Conservation (phyloP, 2,329 filamentous ascomycete species). For the Colletotrichum incanum region DNA sequence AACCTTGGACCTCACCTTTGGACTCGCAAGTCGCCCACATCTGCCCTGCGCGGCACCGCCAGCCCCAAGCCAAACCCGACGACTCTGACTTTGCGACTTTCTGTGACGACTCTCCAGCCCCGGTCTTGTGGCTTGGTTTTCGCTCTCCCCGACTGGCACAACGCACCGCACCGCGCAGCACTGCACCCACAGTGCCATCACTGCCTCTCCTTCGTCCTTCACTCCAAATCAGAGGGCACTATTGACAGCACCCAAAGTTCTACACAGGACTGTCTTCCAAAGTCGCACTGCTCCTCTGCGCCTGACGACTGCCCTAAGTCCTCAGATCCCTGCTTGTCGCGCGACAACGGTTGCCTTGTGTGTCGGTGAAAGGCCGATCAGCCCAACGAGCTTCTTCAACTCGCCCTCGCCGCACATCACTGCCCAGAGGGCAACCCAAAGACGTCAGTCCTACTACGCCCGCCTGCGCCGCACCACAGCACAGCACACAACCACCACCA, state of each 20-base stretch:
- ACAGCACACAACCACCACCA: conserved; percentile 7
- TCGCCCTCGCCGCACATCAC: conserved; percentile 27
- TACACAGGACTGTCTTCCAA: conserved; percentile 1
- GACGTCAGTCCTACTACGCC: conserved; percentile 36
- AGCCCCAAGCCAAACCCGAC: conserved; percentile 31
- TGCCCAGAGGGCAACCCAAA: conserved; percentile 29
- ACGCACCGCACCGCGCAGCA: conserved; percentile 16
- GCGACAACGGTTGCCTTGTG: conserved; percentile 26
- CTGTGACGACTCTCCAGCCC: conserved; percentile 40
- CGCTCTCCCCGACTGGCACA: conserved; percentile 34
- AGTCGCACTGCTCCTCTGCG: conserved; percentile 6
- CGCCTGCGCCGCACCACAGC: conserved; percentile 33
- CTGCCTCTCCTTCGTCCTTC: conserved; percentile 16
- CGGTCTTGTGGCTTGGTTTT: conserved; percentile 41
- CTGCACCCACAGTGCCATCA: conserved; percentile 12
- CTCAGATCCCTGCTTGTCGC: conserved; percentile 9
- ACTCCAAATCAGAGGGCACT: conserved; percentile 7
- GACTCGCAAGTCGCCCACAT: neutral
- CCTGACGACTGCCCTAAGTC: conserved; percentile 9
- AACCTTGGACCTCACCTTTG: conserved; percentile 1
- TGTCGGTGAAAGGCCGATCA: conserved; percentile 20
- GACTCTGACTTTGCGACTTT: conserved; percentile 23
- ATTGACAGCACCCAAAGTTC: conserved; percentile 5
- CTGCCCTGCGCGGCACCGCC: conserved; percentile 23
- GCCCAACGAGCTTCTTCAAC: conserved; percentile 33